Evolutionary conservation across 257 asterid species (phyloP), one percentile per base, ranked within the genome.

Genomic region (Solanum chmielewskii): DNA sequence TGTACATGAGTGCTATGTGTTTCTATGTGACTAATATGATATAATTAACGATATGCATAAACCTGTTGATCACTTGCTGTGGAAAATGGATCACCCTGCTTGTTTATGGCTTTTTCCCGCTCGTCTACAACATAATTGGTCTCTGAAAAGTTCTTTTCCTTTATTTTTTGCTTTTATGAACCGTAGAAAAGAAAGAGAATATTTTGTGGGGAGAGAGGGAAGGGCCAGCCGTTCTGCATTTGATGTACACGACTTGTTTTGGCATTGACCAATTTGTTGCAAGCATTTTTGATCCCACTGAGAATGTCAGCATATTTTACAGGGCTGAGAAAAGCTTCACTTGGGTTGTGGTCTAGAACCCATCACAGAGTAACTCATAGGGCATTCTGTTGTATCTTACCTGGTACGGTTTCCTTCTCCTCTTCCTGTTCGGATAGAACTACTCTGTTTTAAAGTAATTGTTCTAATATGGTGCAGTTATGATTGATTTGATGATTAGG

Each of bases 401-500:
- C 20, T 35, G 86, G 80, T 82, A 35, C 45, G 88, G 20, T 77
- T 31, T 23, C 42, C 69, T 49, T 70, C 81, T 59, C 56, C 64
- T 42, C 66, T 23, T 33, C 83, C 45, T 39, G 47, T 41, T 27
- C 16, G 41, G 66, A 41, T 45, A 78, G 84, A 80, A 80, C 18
- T 47, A 80, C 68, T 47, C 44, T 9, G 68, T 64, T 69, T 68
- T 52, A 23, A 33, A 29, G 12, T 47, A 70, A 68, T 81, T 70
- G 31, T 41, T 88, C 56, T 88, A 60, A 13, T 71, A n/a, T 16
- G 47, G 62, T 83, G 73, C 71, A 69, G 64, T 82, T 60, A 41
- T 73, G 86, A 83, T 78, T 77, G 60, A 62, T 82, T 84, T 47
- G 68, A 52, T 85, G 64, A 66, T 77, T 84, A 91, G 93, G 91